Base-by-base conservation (phyloP, 2,329 filamentous ascomycete genomes). In the Pleurostoma richardsiae region DNA sequence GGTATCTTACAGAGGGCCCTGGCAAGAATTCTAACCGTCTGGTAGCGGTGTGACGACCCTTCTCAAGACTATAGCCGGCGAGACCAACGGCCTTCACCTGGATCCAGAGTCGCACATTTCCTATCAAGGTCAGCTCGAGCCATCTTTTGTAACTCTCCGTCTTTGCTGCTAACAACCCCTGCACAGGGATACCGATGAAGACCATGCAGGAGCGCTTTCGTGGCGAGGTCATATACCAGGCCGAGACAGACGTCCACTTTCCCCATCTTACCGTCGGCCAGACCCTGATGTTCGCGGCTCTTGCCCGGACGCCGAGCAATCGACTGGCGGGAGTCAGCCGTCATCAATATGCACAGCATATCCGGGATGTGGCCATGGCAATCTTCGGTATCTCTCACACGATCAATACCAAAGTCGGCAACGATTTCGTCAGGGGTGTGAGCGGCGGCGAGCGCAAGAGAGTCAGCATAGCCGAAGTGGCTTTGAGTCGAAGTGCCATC, bases 161-260 rank as follows among this genome's bases (percentile, higher is more conserved):
- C 8, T 36, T 36, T 2, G 8, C 33, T 36, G n/a, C 33, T 36
- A n/a, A 8, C n/a, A 36, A 36, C 33, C 8, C 2, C n/a, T 36
- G n/a, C 33, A 8, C 33, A 36, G 33, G 33, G 33, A 36, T 36
- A 36, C 33, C 33, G n/a, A 8, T 8, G 45, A 69, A 87, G 59
- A 79, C 88, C 59, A 92, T 94, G 86, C 80, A 87, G 66, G 80
- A 79, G 7, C 74, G 79, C 52, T 90, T 92, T 68, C 83, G 86
- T 28, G 88, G 89, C 54, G 88, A 95, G 66, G 86, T 86, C 52
- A 91, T 94, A 62, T 94, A 94, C 68, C 90, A 86, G 0, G 87
- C 87, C 49, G 88, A 92, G 64, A 84, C 88, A 33, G 89, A 95
- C 61, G 83, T 86, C 4, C 87, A 91, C 66, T 91, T 91, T 58